A percentile compares a stretch with the other conserved stretches of the same genome.
Evolutionary conservation across 148 eudicot genomes (phyloP).

Genomic region (Nepenthes gracilis): DNA sequence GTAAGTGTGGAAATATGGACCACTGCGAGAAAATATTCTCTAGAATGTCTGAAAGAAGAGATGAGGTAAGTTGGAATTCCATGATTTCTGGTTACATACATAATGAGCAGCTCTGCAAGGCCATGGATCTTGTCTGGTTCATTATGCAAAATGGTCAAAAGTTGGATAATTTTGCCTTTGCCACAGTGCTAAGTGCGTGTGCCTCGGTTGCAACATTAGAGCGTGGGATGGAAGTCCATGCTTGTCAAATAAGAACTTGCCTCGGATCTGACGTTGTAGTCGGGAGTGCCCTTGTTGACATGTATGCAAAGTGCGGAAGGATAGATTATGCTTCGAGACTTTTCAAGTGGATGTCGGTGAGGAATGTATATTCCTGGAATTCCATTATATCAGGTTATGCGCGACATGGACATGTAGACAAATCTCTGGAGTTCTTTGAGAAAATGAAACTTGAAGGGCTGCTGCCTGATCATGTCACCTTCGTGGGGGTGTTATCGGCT

Average conservation of each 20-base stretch:
- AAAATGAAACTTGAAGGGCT: constrained; percentile 45
- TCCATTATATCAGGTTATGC: constrained; percentile 76
- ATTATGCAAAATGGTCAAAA: constrained; percentile 57
- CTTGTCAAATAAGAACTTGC: constrained; percentile 62
- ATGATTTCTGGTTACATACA: constrained; percentile 83
- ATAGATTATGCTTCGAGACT: constrained; percentile 64
- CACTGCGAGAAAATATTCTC: constrained; percentile 52
- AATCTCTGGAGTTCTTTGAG: constrained; percentile 44
- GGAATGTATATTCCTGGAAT: constrained; percentile 74
- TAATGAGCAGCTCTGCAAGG: constrained; percentile 47
- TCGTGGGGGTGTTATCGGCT: constrained; percentile 75
- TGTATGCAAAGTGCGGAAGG: constrained; percentile 87
- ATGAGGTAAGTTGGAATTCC: constrained; percentile 67
- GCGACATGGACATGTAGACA: constrained; percentile 55
- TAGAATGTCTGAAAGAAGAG: constrained; percentile 46
- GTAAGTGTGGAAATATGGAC: constrained; percentile 54
- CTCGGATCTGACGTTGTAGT: constrained; percentile 65
- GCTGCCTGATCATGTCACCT: constrained; percentile 72
- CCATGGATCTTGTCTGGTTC: constrained; percentile 58
- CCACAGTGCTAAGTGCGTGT: constrained; percentile 79
- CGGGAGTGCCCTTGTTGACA: constrained; percentile 83
- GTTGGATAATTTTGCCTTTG: constrained; percentile 57
- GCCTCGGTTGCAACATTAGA: constrained; percentile 81
- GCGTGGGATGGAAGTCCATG: constrained; percentile 83
- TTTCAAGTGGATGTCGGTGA: constrained; percentile 49